Base-by-base conservation (phyloP, 2,329 filamentous ascomycete species). In the Microdochium nivale region DNA sequence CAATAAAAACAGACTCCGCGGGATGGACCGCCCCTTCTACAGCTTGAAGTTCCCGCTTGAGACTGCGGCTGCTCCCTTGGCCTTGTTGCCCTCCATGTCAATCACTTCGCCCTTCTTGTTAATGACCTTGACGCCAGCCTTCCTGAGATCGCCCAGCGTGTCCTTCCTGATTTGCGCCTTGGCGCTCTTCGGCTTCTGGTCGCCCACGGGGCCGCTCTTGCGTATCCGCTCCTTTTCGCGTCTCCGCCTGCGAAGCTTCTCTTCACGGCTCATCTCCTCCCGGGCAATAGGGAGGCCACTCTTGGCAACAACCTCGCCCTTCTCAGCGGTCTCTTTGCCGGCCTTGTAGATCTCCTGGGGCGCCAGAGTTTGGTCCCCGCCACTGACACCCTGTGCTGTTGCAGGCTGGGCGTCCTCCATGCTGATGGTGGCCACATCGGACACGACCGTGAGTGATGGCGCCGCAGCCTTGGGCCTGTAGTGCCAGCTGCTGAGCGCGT, bases 391-490 rank as follows among this genome's bases (percentile, higher is more conserved):
- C 62, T 85, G 84, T 44, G 88, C 87, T 1, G 86, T 89, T 16
- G 87, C 86, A 8, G 94, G 92, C 61, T 95, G 87, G 1, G 90
- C 92, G 64, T 99, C 94, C 73, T 99, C 94, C 87, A 97, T 95
- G 58, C 81, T 79, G 57, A 97, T 85, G 3, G 88, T 90, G n/a
- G 91, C 89, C 3, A 94, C 88, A 69, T 97, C 92, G 25, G 89
- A 80, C 32, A 96, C 86, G 51, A 96, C 87, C 44, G 88, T 91
- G 56, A 99, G 81, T 47, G 82, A 81, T n/a, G 89, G 83, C 49
- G 86, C 86, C 2, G 86, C 79, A 11, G 88, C 85, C 72, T 91
- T 95, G 51, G 94, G 94, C 69, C 89, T 91, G 79, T 96, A 96
- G 71, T 96, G 88, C 85, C 90, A 95, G 66, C 88, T 95, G 69